These are phyloP conservation scores for Monosporascus cannonballus DNA, from an alignment of 2,329 filamentous ascomycete genomes.

Conservation along the genomic window DNA sequence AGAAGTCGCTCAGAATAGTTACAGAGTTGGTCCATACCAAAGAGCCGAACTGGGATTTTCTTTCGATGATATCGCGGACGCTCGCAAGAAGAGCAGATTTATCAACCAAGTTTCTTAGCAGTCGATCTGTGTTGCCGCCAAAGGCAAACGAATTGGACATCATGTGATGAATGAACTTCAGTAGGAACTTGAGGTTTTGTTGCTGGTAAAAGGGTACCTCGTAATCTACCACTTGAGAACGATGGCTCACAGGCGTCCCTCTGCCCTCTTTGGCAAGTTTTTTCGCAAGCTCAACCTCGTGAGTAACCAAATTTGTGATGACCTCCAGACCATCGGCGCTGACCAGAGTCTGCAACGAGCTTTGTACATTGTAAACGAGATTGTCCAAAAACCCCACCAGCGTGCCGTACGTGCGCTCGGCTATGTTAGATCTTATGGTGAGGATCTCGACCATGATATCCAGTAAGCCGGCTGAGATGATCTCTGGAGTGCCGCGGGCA, in stretches of 20 bases:
- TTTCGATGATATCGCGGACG: constrained; percentile 74
- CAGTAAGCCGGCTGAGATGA: constrained; percentile 84
- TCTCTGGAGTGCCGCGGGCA: constrained; percentile 45
- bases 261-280: constrained; percentile 59
- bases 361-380: constrained; percentile 77
- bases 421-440: constrained; percentile 72
- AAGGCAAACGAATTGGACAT: constrained; percentile 69
- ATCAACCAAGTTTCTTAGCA: constrained; percentile 89
- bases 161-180: constrained; percentile 95
- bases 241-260: constrained; percentile 64
- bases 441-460: constrained; percentile 87
- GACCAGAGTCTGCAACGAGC: constrained; percentile 78
- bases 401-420: constrained; percentile 76
- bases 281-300: constrained; percentile 67
- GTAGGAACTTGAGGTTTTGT: constrained; percentile 84
- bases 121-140: constrained; percentile 78
- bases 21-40: constrained; percentile 95
- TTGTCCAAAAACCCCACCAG: constrained; percentile 84
- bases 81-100: constrained; percentile 77
- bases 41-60: constrained; percentile 76
- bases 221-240: constrained; percentile 84
- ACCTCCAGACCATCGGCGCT: constrained; percentile 78
- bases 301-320: constrained; percentile 80
- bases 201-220: constrained; percentile 89
- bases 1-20: constrained; percentile 88